Evolutionary conservation across 2,329 filamentous ascomycete species (phyloP).

Genomic region (Lasiodiplodia citricola): DNA sequence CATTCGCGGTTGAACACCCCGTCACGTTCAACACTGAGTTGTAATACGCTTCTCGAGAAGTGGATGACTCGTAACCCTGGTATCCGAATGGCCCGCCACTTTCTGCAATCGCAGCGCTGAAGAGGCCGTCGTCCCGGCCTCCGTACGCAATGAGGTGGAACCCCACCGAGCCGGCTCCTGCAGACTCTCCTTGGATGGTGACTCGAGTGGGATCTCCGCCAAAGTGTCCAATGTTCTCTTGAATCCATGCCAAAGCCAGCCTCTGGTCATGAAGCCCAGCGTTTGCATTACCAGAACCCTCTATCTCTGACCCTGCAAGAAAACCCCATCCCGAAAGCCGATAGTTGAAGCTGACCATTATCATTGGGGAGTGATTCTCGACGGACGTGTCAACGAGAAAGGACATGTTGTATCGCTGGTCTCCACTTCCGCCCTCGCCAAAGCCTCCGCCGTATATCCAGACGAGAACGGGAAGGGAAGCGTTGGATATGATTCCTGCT

Average conservation of each 20-base stretch:
- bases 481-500: constrained; percentile 34
- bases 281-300: constrained; percentile 60
- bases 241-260: constrained; percentile 53
- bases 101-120: constrained; percentile 47
- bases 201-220: constrained; percentile 46
- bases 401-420: constrained; percentile 38
- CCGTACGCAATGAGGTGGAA: constrained; percentile 44
- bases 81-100: constrained; percentile 40
- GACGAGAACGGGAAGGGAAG: constrained; percentile 49
- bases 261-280: constrained; percentile 52
- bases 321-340: constrained; percentile 78
- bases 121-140: constrained; percentile 48
- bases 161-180: constrained; percentile 46
- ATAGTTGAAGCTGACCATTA: constrained; percentile 81
- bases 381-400: constrained; percentile 31
- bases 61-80: constrained; percentile 25
- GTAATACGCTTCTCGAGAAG: constrained; percentile 37
- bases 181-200: constrained; percentile 45
- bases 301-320: constrained; percentile 58
- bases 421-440: constrained; percentile 26
- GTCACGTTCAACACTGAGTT: constrained; percentile 26
- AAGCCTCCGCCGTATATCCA: constrained; percentile 27
- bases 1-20: not conserved
- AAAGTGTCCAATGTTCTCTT: constrained; percentile 50
- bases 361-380: constrained; percentile 58